Base-by-base conservation (phyloP, 140 eudicot species). In the Eryngium alpinum region DNA sequence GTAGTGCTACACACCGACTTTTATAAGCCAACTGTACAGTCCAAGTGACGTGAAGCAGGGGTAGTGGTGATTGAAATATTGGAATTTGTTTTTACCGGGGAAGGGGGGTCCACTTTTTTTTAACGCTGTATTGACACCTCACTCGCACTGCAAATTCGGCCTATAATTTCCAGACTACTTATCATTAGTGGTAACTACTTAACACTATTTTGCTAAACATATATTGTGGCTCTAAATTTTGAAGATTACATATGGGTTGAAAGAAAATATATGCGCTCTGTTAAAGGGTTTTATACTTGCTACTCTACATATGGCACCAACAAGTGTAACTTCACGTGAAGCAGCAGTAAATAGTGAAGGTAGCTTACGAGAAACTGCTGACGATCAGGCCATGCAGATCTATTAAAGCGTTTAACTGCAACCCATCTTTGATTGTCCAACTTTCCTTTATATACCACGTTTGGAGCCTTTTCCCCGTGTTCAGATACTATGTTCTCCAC, bases 371-470 rank as follows among this genome's bases (percentile, higher is more conserved):
- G 74, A 84, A 94, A 94, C 81, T 94, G 98, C 46, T 94, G 89
- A 4, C 96, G 71, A 85, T 94, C 97, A 56, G 98, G 98, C 98
- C 98, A 94, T n/a, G 98, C 97, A 59, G 97, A 89, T 83, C 92
- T 90, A 75, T 90, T 89, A 77, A 94, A 94, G 62, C 98, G 94
- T 71, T 94, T 94, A 79, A 92, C 90, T 63, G 98, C 98, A 72
- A 94, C 82, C 56, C 79, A 81, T 82, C 84, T 87, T 82, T 92
- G 92, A 77, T 92, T 94, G 43, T 89, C 97, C 84, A 90, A 74
- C 86, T 89, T 88, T 72, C 98, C 98, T 84, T 89, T 94, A 81
- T 90, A 94, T 63, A 94, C 98, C 22, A 94, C 96, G 63, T 94
- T 94, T 15, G 98, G 98, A 51, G 98, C 97, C 86, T 94, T 94